A percentile compares a stretch with the other conserved stretches of the same genome.
These are phyloP conservation scores for Pleurotus giganteus DNA, from an alignment of 768 basidiomycete species.

Conservation along the genomic window DNA sequence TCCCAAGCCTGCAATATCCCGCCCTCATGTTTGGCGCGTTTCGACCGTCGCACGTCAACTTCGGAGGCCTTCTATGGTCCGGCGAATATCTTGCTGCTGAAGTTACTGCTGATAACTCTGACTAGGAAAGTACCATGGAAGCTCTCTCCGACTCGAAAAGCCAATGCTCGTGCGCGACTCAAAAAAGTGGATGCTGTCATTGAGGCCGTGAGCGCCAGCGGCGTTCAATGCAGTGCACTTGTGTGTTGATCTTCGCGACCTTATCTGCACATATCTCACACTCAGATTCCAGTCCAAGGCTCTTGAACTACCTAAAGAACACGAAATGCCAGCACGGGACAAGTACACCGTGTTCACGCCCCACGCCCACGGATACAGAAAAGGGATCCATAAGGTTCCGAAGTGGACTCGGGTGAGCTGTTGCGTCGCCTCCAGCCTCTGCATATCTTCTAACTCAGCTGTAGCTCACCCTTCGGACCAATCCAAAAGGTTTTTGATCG, in stretches of 20 bases:
- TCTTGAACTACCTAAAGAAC: slow-evolving; percentile 85
- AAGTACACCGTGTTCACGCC: slow-evolving; percentile 92
- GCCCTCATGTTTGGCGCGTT: slow-evolving; percentile 83
- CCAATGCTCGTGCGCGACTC: slow-evolving; percentile 83
- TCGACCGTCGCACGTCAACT: slow-evolving; percentile 61
- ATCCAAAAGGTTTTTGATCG: slow-evolving; percentile 87
- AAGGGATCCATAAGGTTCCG: slow-evolving; percentile 96
- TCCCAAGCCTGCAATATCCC: slow-evolving; percentile 10
- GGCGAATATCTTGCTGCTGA: slow-evolving; percentile 12
- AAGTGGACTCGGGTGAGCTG: slow-evolving; percentile 87
- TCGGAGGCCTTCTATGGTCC: slow-evolving; percentile 85
- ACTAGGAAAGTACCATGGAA: slow-evolving; percentile 94
- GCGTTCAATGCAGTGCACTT: slow-evolving; percentile 72
- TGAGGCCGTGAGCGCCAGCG: slow-evolving; percentile 79
- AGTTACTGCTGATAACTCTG: slow-evolving; percentile 6
- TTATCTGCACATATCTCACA: slow-evolving; percentile 1
- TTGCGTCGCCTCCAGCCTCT: too few species aligned
- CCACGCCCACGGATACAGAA: slow-evolving; percentile 74
- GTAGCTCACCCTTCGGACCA: slow-evolving; percentile 81
- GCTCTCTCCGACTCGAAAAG: slow-evolving; percentile 87
- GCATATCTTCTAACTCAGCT: too few species aligned
- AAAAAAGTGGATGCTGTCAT: slow-evolving; percentile 95
- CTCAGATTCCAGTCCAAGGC: slow-evolving; percentile 53
- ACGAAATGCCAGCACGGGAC: slow-evolving; percentile 89
- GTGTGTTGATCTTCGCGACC: slow-evolving; percentile 43